Percentiles rank a stretch among this genome's conserved stretches.
Evolutionary conservation across 1,284 basidiomycete genomes (phyloP).

Genomic region (Trichosporon inkin): DNA sequence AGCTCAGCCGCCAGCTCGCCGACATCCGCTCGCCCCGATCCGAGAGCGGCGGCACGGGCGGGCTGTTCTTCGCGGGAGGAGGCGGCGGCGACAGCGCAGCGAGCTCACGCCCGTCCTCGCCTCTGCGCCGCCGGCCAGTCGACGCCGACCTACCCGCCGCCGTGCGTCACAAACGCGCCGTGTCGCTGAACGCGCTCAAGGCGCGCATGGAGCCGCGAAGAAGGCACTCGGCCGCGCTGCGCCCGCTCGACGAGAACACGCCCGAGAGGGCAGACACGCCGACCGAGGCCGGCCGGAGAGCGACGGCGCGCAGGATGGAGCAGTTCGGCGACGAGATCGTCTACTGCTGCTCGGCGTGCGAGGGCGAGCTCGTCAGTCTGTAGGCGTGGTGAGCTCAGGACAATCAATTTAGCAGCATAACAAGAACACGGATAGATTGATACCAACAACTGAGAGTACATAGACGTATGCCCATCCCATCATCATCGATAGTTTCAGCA

Average conservation of each 20-base stretch:
- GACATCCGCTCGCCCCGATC: conserved; percentile 31
- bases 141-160: conserved; percentile 68
- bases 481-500: too few species aligned
- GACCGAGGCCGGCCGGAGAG: conserved; percentile 2
- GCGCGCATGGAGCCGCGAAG: conserved; percentile 59
- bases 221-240: conserved; percentile 1
- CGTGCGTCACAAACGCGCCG: conserved; percentile 74
- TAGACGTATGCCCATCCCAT: too few species aligned
- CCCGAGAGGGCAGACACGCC: conserved; percentile 7
- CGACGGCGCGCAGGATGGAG: conserved; percentile 11
- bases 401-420: background rate
- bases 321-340: conserved; percentile 52
- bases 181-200: conserved; percentile 80
- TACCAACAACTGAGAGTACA: background rate
- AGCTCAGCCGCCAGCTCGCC: conserved; percentile 61
- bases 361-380: conserved; percentile 47
- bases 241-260: conserved; percentile 12
- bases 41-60: background rate
- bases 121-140: conserved; percentile 28
- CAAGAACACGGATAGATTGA: background rate
- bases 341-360: conserved; percentile 49
- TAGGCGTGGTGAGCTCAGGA: conserved; percentile 16
- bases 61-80: conserved; percentile 11
- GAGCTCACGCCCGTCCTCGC: background rate
- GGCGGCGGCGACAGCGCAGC: conserved; percentile 1